phyloP scores from a whole-genome alignment of 371 early-diverging fungal species.

The Phascolomyces articulosus region DNA sequence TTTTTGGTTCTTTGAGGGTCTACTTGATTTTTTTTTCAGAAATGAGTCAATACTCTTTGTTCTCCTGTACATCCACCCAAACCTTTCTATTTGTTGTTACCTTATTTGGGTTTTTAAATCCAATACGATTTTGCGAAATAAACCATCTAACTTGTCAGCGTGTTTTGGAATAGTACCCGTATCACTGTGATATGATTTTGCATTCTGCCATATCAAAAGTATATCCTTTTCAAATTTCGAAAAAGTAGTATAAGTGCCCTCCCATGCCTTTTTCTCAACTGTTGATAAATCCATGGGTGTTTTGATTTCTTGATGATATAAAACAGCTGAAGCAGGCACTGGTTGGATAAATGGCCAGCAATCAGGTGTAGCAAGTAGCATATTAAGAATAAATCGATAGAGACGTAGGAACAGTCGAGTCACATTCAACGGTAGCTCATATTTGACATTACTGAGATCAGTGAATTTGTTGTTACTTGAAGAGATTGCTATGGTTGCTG shows the following conservation, averaged over 20 bases:
- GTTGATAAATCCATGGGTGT: constrained; percentile 49
- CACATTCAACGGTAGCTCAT: constrained; percentile 37
- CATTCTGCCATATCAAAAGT: constrained; percentile 48
- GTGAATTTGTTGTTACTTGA: background rate
- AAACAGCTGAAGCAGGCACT: constrained; percentile 34
- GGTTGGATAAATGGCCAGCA: constrained; percentile 54
- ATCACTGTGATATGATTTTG: constrained; percentile 39
- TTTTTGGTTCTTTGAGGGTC: background rate
- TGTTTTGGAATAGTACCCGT: constrained; percentile 42
- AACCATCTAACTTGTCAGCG: constrained; percentile 35
- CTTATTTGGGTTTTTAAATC: constrained; percentile 35
- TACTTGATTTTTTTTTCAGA: background rate
- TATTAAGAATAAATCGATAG: constrained; percentile 49
- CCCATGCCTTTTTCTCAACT: constrained; percentile 46
- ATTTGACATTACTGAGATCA: constrained; percentile 33
- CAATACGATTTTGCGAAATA: constrained; percentile 40
- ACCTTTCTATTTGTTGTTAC: too few species aligned
- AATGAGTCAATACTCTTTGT: too few species aligned
- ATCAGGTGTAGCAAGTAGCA: constrained; percentile 45
- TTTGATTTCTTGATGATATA: constrained; percentile 43
- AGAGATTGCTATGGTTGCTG: background rate
- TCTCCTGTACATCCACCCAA: too few species aligned
- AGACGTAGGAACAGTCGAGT: constrained; percentile 46
- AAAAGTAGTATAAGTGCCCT: constrained; percentile 44
- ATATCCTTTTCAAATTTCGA: constrained; percentile 49